Evolutionary conservation across 2,329 filamentous ascomycete species (phyloP).

Genomic region (Trichophyton simii): DNA sequence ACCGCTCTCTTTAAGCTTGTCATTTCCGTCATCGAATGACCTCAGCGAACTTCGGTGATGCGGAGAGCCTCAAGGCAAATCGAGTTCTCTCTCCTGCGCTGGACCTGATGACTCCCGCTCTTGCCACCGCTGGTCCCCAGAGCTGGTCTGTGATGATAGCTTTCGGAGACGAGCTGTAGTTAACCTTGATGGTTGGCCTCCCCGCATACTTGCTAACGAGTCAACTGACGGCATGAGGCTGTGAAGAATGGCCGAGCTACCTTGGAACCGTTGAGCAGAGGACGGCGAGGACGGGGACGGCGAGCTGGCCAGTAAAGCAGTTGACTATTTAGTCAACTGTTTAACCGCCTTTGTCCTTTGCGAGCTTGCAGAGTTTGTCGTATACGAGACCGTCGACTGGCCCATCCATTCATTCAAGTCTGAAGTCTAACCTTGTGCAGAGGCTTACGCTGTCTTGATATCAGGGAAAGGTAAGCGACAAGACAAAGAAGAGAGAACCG

Average conservation of each 20-base stretch:
- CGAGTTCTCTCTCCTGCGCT: slow-evolving; percentile 29
- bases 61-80: slow-evolving; percentile 58
- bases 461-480: too few species aligned
- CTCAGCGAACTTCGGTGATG: slow-evolving; percentile 53
- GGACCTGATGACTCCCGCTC: neutral
- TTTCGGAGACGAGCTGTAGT: neutral
- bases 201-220: too few species aligned
- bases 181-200: too few species aligned
- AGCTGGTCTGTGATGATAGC: neutral
- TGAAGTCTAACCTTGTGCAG: too few species aligned
- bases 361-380: neutral
- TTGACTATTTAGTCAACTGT: neutral
- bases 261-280: neutral
- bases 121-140: neutral
- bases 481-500: too few species aligned
- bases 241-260: neutral
- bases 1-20: neutral
- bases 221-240: too few species aligned
- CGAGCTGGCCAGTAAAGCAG: neutral
- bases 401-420: neutral
- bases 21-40: slow-evolving; percentile 21
- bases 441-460: too few species aligned
- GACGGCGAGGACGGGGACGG: neutral
- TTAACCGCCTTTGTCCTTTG: neutral
- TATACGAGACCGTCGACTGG: neutral